Conservation (phyloP, 2,329 filamentous ascomycete genomes). For the Curvularia verruculosa region DNA sequence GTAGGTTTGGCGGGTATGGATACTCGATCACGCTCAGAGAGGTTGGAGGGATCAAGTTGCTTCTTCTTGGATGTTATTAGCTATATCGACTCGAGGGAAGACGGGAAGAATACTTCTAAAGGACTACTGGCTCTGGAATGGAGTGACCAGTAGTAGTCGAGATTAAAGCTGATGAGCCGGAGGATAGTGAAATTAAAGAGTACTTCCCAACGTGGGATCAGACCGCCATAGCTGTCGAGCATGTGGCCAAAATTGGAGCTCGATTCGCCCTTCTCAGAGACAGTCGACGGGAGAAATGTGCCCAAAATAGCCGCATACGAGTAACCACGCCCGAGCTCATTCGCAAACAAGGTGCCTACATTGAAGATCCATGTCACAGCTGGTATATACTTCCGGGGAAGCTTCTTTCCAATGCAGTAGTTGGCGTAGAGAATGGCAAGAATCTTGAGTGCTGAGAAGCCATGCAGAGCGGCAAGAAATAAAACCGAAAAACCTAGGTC, state of each 20-base stretch:
- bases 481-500: conserved; percentile 81
- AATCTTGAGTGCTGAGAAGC: conserved; percentile 83
- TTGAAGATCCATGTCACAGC: conserved; percentile 88
- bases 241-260: conserved; percentile 69
- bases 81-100: conserved; percentile 16
- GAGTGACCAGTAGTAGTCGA: conserved; percentile 94
- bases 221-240: conserved; percentile 79
- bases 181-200: conserved; percentile 95
- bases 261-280: conserved; percentile 50
- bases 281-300: conserved; percentile 53
- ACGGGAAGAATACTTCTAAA: conserved; percentile 74
- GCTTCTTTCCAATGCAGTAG: conserved; percentile 73
- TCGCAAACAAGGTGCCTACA: conserved; percentile 82
- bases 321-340: conserved; percentile 84
- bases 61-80: conserved; percentile 91
- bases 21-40: conserved; percentile 89
- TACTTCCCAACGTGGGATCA: conserved; percentile 94
- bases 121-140: conserved; percentile 66
- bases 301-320: conserved; percentile 68
- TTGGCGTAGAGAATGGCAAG: conserved; percentile 80
- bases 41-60: conserved; percentile 82
- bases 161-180: conserved; percentile 91
- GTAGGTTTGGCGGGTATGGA: conserved; percentile 71
- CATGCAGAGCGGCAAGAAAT: conserved; percentile 81
- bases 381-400: conserved; percentile 75